Percentiles rank a stretch among this genome's conserved stretches.
Conservation (phyloP, 2,329 filamentous ascomycete genomes). For the Paraconiothyrium sp. region DNA sequence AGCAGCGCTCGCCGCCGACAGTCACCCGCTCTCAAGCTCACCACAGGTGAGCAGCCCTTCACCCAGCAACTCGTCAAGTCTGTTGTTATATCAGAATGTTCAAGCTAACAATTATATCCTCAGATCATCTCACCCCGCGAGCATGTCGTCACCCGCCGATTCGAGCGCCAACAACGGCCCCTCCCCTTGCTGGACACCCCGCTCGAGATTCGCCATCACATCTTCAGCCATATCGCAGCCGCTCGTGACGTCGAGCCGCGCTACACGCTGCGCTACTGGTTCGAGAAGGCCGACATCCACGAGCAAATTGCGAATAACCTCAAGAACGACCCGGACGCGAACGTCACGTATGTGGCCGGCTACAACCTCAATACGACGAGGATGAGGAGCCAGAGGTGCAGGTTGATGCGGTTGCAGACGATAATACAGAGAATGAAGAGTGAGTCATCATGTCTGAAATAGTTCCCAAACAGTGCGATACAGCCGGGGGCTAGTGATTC, state of each 20-base stretch:
- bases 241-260: slow-evolving; percentile 29
- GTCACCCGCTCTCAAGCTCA: not conserved
- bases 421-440: slow-evolving; percentile 16
- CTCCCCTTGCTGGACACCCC: slow-evolving; percentile 35
- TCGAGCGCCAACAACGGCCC: slow-evolving; percentile 2
- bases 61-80: not conserved
- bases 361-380: slow-evolving; percentile 21
- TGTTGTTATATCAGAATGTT: no score
- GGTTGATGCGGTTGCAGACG: slow-evolving; percentile 19
- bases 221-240: slow-evolving; percentile 35
- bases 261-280: slow-evolving; percentile 44
- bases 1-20: no score
- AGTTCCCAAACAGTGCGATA: not conserved
- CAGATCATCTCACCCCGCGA: not conserved
- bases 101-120: not conserved
- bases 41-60: not conserved
- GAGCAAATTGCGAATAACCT: slow-evolving; percentile 24
- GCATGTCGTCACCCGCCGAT: slow-evolving; percentile 18
- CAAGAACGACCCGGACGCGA: slow-evolving; percentile 23
- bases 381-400: slow-evolving; percentile 18
- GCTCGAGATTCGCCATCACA: slow-evolving; percentile 43
- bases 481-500: no score
- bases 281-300: slow-evolving; percentile 45
- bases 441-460: not conserved
- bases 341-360: slow-evolving; percentile 16